phyloP scores from a whole-genome alignment of 2,329 filamentous ascomycete genomes.

The Fusarium sp. region DNA sequence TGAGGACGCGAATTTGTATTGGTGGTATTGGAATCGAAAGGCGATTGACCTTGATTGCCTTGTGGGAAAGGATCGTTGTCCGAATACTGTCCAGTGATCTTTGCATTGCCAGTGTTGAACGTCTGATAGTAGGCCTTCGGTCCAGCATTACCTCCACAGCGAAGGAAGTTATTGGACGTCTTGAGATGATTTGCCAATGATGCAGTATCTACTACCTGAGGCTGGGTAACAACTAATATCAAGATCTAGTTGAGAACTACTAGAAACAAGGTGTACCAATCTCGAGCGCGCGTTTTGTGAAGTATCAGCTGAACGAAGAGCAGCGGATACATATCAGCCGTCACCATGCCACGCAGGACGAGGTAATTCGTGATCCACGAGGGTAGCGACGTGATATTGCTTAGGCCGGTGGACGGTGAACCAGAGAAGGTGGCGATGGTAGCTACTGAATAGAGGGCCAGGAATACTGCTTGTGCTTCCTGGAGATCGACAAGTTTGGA shows the following conservation, averaged over 20 bases:
- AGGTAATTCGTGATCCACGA: constrained; percentile 9
- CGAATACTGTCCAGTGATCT: not conserved
- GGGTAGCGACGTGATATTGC: not conserved
- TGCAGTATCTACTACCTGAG: not conserved
- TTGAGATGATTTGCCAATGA: not conserved
- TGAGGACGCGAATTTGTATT: accelerated
- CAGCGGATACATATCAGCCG: not conserved
- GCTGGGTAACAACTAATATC: not conserved
- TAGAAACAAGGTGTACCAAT: not conserved
- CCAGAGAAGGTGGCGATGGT: not conserved
- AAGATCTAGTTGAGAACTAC: not conserved
- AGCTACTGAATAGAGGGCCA: not conserved
- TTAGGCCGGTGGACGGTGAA: not conserved
- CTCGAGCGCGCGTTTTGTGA: not conserved
- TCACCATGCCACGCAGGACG: accelerated
- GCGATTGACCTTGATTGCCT: not conserved
- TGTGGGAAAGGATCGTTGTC: not conserved
- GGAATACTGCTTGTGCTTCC: constrained; percentile 11
- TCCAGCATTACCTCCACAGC: not conserved
- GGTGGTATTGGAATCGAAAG: accelerated
- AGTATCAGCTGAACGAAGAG: not conserved
- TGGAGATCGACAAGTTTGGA: constrained; percentile 6
- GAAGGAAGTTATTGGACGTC: accelerated
- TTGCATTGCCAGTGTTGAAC: not conserved
- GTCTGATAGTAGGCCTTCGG: constrained; percentile 15